Evolutionary conservation across 1,284 basidiomycete genomes (phyloP).

Genomic region (Cutaneotrichosporon sp.): DNA sequence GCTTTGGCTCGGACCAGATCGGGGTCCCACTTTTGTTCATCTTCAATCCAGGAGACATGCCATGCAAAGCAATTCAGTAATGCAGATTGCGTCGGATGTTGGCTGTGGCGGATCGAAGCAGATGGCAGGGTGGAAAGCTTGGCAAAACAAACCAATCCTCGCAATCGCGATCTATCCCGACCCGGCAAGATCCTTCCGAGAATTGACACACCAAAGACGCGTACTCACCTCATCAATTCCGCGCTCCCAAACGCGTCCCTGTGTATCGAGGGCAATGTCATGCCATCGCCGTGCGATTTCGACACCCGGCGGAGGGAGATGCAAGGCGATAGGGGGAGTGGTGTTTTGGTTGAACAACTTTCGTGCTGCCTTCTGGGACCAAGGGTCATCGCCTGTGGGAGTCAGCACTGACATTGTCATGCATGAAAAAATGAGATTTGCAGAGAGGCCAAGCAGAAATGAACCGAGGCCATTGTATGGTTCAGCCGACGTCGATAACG

Average conservation of each 20-base stretch:
- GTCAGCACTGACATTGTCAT: neutral
- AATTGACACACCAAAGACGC: neutral
- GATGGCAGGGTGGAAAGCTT: too few species aligned
- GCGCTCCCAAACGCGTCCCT: neutral
- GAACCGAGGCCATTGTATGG: neutral
- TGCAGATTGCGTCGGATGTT: too few species aligned
- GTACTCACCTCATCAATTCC: neutral
- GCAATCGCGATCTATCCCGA: too few species aligned
- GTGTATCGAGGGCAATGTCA: neutral
- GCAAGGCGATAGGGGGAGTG: neutral
- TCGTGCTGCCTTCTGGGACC: neutral
- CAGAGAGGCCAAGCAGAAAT: neutral
- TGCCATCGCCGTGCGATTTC: neutral
- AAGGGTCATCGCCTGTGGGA: neutral
- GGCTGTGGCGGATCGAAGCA: too few species aligned
- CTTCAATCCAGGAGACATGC: too few species aligned
- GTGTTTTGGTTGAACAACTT: neutral
- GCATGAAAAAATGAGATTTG: neutral
- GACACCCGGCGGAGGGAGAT: neutral
- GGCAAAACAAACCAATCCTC: too few species aligned
- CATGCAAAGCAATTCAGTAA: too few species aligned
- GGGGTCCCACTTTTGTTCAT: too few species aligned
- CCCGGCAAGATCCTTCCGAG: too few species aligned
- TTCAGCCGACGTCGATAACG: too few species aligned
- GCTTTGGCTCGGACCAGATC: too few species aligned